Evolutionary conservation across 306 rosid species (phyloP).

Genomic region (Cajanus cajan): DNA sequence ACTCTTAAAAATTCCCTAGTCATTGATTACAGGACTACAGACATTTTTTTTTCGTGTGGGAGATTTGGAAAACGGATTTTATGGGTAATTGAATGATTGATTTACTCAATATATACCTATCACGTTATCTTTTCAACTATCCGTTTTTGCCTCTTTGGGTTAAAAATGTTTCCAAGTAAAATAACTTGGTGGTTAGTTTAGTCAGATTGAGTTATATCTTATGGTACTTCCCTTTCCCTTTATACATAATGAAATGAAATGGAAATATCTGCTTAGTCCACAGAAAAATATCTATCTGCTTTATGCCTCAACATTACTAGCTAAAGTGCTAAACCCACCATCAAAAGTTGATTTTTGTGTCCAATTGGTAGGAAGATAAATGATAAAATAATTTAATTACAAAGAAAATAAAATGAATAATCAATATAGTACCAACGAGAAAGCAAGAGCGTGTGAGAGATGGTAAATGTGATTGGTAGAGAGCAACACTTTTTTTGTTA

Average conservation of each 20-base stretch:
- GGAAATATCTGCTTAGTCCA: background rate
- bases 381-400: background rate
- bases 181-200: background rate
- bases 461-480: conserved; percentile 23
- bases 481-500: background rate
- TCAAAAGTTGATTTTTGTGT: background rate
- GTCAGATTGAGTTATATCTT: background rate
- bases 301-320: background rate
- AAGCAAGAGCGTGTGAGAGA: background rate
- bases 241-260: background rate
- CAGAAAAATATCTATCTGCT: background rate
- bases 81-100: background rate
- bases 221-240: background rate
- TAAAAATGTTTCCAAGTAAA: background rate
- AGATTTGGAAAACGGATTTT: background rate
- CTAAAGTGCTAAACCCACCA: background rate
- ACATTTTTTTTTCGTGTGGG: no score
- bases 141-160: background rate
- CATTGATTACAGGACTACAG: background rate
- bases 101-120: background rate
- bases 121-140: background rate
- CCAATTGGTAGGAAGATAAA: background rate
- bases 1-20: no score
- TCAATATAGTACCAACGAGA: background rate
- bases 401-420: background rate